These are phyloP conservation scores for Metschnikowia lochheadii DNA, from an alignment of 805 yeast species.

Conservation along the genomic window DNA sequence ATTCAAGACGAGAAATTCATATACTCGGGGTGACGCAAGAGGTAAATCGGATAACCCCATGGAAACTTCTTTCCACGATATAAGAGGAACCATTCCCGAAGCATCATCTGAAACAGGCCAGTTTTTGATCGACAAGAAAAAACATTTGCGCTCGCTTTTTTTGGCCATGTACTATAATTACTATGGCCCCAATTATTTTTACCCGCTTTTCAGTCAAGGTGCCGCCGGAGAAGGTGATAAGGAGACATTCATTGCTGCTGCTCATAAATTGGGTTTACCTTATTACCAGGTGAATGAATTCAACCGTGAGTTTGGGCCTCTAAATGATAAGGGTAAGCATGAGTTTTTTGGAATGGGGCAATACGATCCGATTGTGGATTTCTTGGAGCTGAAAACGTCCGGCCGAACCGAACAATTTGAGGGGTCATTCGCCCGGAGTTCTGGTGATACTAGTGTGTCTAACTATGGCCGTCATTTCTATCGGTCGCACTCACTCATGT, in stretches of 20 bases:
- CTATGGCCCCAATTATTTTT: conserved; percentile 35
- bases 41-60: conserved; percentile 16
- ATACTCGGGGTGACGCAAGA: conserved; percentile 24
- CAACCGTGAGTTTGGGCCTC: conserved; percentile 36
- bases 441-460: conserved; percentile 18
- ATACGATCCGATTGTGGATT: conserved; percentile 34
- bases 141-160: conserved; percentile 29
- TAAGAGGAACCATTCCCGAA: conserved; percentile 32
- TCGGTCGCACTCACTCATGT: conserved; percentile 25
- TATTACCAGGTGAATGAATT: conserved; percentile 37
- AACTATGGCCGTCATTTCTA: conserved; percentile 31
- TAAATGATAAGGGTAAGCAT: conserved; percentile 19
- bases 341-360: conserved; percentile 36
- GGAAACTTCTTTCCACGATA: conserved; percentile 24
- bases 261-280: conserved; percentile 33
- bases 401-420: background rate
- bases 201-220: conserved; percentile 38
- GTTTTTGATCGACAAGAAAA: conserved; percentile 30
- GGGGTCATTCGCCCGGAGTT: conserved; percentile 18
- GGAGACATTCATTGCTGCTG: conserved; percentile 41
- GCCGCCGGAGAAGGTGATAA: conserved; percentile 43
- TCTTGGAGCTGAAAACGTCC: conserved; percentile 14
- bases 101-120: conserved; percentile 40
- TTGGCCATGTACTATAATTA: conserved; percentile 37
- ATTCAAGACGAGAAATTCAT: conserved; percentile 24